Conservation (phyloP, 495 filamentous ascomycete genomes). For the Acidiella bohemica region DNA sequence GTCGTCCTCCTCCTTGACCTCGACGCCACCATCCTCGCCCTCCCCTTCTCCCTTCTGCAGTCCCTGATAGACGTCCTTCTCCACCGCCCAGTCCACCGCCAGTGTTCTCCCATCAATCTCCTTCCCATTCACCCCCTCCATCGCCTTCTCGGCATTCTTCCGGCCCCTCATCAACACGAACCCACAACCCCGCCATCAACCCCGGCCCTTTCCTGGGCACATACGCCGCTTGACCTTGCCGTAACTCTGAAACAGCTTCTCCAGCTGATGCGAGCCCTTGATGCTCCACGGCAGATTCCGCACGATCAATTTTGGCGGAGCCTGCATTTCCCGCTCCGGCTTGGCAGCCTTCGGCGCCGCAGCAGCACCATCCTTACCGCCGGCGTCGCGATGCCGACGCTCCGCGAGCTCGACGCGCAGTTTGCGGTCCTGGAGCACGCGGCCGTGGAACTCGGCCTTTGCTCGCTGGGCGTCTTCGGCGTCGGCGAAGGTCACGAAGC, state of each 20-base stretch:
- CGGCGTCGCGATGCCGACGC: conserved; percentile 58
- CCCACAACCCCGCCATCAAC: conserved; percentile 66
- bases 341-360: conserved; percentile 32
- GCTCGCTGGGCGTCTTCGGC: conserved; percentile 76
- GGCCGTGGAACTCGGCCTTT: conserved; percentile 59
- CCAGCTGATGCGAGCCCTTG: conserved; percentile 66
- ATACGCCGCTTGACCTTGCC: conserved; percentile 75
- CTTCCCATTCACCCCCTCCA: conserved; percentile 76
- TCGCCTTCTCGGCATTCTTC: conserved; percentile 83
- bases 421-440: conserved; percentile 60
- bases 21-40: conserved; percentile 21
- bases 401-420: conserved; percentile 81
- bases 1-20: conserved; percentile 30
- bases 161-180: conserved; percentile 79
- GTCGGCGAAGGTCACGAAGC: conserved; percentile 94
- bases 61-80: conserved; percentile 72
- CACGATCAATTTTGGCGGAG: conserved; percentile 77
- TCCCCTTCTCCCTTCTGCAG: conserved; percentile 32
- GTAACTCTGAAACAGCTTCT: conserved; percentile 63
- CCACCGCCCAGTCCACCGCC: conserved; percentile 93
- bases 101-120: conserved; percentile 72
- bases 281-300: conserved; percentile 95
- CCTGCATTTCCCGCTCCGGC: conserved; percentile 43
- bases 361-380: too few relatives aligned
- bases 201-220: conserved; percentile 64